Evolutionary conservation across 2,329 filamentous ascomycete species (phyloP).

Genomic region (Thermothelomyces thermophilus): DNA sequence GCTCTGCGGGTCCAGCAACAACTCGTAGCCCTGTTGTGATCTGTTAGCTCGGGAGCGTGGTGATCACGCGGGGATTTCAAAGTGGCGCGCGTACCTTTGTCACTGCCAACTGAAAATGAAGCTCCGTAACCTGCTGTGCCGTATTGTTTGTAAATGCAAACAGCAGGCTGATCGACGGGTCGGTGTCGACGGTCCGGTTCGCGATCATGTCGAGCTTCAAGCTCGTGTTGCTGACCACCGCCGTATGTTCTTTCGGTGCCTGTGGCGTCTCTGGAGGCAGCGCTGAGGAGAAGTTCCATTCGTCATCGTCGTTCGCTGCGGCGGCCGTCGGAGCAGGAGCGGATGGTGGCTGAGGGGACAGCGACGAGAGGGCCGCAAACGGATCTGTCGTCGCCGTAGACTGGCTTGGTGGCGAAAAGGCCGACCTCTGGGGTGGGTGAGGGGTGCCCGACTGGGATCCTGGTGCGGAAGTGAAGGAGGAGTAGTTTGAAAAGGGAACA

Average conservation of each 20-base stretch:
- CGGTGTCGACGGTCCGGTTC: slow-evolving; percentile 47
- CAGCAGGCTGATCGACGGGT: slow-evolving; percentile 58
- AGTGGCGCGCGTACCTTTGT: slow-evolving; percentile 63
- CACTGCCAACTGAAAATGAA: slow-evolving; percentile 89
- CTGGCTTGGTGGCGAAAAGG: slow-evolving; percentile 38
- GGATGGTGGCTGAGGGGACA: slow-evolving; percentile 32
- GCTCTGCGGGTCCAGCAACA: slow-evolving; percentile 79
- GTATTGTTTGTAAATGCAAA: slow-evolving; percentile 83
- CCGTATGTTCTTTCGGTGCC: slow-evolving; percentile 52
- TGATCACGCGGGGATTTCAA: not conserved
- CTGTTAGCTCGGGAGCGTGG: not conserved
- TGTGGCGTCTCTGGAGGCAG: slow-evolving; percentile 54
- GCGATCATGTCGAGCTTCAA: slow-evolving; percentile 70
- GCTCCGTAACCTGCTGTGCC: slow-evolving; percentile 61
- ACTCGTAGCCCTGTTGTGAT: slow-evolving; percentile 60
- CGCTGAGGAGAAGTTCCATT: slow-evolving; percentile 89
- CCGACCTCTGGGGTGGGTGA: slow-evolving; percentile 43
- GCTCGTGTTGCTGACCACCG: slow-evolving; percentile 61
- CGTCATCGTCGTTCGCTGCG: slow-evolving; percentile 63
- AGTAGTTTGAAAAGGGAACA: slow-evolving; percentile 44
- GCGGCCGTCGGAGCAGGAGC: slow-evolving; percentile 31
- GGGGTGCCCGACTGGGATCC: slow-evolving; percentile 48
- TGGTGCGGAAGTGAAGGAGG: slow-evolving; percentile 47
- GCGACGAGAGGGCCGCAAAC: slow-evolving; percentile 44
- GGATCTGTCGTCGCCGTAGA: slow-evolving; percentile 39